A percentile compares a stretch with the other conserved stretches of the same genome.
Evolutionary conservation across 306 rosid genomes (phyloP).

Genomic region (Cucurbita pepo): DNA sequence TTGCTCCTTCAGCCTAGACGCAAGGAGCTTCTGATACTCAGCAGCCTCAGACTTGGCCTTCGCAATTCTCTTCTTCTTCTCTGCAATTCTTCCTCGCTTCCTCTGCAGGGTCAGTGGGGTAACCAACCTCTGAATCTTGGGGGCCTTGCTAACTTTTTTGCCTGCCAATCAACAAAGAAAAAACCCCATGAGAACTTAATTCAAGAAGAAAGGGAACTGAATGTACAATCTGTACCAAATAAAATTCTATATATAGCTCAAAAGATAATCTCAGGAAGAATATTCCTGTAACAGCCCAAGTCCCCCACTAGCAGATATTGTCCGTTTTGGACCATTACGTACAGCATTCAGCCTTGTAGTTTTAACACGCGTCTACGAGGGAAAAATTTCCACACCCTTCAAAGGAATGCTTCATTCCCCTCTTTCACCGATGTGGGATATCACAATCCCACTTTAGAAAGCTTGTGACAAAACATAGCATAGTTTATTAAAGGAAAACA

Average conservation of each 20-base stretch:
- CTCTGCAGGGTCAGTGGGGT: slow-evolving; percentile 51
- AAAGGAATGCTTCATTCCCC: no score
- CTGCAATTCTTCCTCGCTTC: slow-evolving; percentile 40
- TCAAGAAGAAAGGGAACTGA: not conserved
- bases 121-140: slow-evolving; percentile 55
- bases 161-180: slow-evolving; percentile 14
- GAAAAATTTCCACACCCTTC: no score
- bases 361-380: no score
- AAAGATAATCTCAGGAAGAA: not conserved
- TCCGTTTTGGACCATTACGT: no score
- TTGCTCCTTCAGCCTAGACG: slow-evolving; percentile 47
- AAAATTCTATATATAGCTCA: no score
- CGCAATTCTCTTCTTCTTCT: slow-evolving; percentile 44
- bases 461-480: no score
- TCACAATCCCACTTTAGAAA: no score
- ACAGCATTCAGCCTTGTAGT: no score
- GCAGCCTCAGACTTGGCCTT: slow-evolving; percentile 44
- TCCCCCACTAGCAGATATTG: no score
- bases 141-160: slow-evolving; percentile 43
- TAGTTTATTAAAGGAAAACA: not conserved
- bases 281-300: no score
- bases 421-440: no score
- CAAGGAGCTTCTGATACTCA: slow-evolving; percentile 50
- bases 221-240: not conserved
- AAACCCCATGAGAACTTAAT: not conserved